These are phyloP conservation scores for Xylariaceae sp. DNA, from an alignment of 2,329 filamentous ascomycete genomes.

Conservation along the genomic window DNA sequence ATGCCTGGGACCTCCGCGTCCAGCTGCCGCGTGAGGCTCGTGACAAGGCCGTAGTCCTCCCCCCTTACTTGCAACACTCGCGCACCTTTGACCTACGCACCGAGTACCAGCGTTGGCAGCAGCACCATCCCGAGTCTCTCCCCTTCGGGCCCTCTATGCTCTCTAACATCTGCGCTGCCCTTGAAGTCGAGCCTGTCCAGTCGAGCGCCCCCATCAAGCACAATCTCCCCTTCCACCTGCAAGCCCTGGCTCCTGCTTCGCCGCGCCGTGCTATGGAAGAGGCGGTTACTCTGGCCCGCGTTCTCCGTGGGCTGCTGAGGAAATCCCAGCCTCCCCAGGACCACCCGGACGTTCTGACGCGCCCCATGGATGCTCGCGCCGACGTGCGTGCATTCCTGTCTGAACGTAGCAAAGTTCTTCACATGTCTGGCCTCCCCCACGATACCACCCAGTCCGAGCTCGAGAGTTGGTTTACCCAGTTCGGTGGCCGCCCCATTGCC, in stretches of 20 bases:
- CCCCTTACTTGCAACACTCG: conserved; percentile 95
- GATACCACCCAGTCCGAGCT: conserved; percentile 98
- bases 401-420: conserved; percentile 94
- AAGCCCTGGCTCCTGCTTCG: conserved; percentile 91
- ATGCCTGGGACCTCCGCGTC: conserved; percentile 96
- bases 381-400: conserved; percentile 95
- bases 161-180: conserved; percentile 94
- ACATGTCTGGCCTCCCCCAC: conserved; percentile 95
- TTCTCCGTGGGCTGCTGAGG: conserved; percentile 85
- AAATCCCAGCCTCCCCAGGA: conserved; percentile 94
- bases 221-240: conserved; percentile 94
- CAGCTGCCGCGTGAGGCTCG: conserved; percentile 96
- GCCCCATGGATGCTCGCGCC: conserved; percentile 93
- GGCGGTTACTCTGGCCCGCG: conserved; percentile 87
- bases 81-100: conserved; percentile 94
- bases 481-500: conserved; percentile 92
- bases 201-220: conserved; percentile 98
- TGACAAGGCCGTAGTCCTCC: conserved; percentile 95
- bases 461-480: conserved; percentile 99
- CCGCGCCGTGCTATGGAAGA: conserved; percentile 97
- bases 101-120: conserved; percentile 98
- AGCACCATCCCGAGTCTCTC: conserved; percentile 94
- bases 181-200: conserved; percentile 96
- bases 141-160: conserved; percentile 94
- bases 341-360: conserved; percentile 88